Conservation (phyloP, 768 basidiomycete species). For the Termitomyces sp. region DNA sequence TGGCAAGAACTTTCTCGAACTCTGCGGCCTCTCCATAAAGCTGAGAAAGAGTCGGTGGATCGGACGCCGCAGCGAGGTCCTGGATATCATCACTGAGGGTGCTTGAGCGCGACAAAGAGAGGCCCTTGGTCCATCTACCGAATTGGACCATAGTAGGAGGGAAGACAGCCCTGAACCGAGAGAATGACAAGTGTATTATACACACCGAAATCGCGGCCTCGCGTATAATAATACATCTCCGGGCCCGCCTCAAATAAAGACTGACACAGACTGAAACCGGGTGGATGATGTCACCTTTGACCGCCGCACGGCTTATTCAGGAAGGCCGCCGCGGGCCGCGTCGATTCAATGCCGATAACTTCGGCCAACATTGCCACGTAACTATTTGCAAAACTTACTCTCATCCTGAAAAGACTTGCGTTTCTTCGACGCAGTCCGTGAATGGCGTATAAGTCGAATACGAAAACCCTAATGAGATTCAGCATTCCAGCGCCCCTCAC, state of each 20-base stretch:
- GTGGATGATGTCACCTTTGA: constrained; percentile 5
- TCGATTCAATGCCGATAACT: not conserved
- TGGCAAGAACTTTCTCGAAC: constrained; percentile 29
- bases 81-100: constrained; percentile 13
- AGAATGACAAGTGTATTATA: not conserved
- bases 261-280: constrained; percentile 6
- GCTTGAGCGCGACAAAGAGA: constrained; percentile 5
- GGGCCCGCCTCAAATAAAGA: not conserved
- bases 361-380: too few species aligned
- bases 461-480: not conserved
- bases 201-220: not conserved
- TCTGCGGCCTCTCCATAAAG: constrained; percentile 34
- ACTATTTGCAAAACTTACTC: too few species aligned
- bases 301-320: not conserved
- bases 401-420: too few species aligned
- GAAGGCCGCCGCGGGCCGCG: not conserved
- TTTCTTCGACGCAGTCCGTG: not conserved
- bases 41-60: constrained; percentile 23
- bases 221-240: not conserved
- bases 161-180: not conserved
- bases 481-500: not conserved
- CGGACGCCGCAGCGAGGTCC: constrained; percentile 5
- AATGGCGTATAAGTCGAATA: too few species aligned
- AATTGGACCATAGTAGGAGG: constrained; percentile 4
- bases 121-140: constrained; percentile 6